phyloP scores from a whole-genome alignment of 2,329 filamentous ascomycete genomes.

The Colletotrichum graminicola region DNA sequence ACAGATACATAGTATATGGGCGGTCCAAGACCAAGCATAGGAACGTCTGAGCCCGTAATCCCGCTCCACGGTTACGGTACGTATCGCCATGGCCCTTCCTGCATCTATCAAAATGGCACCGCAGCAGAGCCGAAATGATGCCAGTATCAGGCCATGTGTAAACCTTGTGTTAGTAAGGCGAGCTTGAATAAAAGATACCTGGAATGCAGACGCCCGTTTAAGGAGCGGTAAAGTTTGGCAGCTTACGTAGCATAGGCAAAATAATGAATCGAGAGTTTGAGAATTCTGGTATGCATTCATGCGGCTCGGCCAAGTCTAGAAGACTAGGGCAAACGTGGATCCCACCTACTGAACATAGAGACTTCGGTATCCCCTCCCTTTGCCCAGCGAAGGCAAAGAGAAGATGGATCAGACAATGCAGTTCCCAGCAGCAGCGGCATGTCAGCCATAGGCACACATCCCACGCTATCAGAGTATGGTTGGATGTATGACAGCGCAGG shows the following conservation, averaged over 20 bases:
- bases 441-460: conserved; percentile 4
- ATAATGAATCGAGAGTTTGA: not conserved
- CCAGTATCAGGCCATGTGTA: conserved; percentile 27
- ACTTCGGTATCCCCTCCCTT: not conserved
- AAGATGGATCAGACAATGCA: not conserved
- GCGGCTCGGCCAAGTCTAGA: not conserved
- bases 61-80: not conserved
- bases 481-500: not conserved
- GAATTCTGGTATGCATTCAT: not conserved
- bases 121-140: conserved; percentile 29
- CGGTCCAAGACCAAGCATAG: not conserved
- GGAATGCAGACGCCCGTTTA: conserved; percentile 4
- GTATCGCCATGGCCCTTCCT: not conserved
- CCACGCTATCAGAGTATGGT: not conserved
- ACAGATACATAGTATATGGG: not conserved
- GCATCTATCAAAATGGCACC: conserved; percentile 1
- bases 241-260: not conserved
- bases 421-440: not conserved
- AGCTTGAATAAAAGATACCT: not conserved
- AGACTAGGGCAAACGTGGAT: not conserved
- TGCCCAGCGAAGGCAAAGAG: not conserved
- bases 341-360: too few species aligned
- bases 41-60: not conserved
- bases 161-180: not conserved
- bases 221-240: not conserved